Base-by-base conservation (phyloP, 176 grass and related monocot genomes). In the Puya raimondii region DNA sequence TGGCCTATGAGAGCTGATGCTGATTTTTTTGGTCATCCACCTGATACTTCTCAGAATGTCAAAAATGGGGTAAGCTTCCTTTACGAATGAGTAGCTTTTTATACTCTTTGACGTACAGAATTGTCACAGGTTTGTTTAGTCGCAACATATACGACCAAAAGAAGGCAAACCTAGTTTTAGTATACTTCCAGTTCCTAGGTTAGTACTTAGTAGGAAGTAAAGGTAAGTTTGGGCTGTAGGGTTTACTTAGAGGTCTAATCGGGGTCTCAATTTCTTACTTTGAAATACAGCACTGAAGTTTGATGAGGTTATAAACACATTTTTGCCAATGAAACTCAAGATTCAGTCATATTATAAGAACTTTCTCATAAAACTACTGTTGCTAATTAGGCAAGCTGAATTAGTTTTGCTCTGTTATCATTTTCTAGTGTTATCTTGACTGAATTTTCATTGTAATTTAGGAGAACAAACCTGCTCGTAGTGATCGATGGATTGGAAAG, bases 1-100 rank as follows among this genome's bases (percentile, higher is more conserved):
- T 97, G 93, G 93, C 93, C 93, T 71, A 97, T 97, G 89, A 79
- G 93, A 84, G 58, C 64, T 77, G 84, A 90, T 66, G 86, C 89
- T 25, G 93, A 97, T 87, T 97, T 97, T 81, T 97, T 97, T 79
- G 85, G 80, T 71, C 73, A 80, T 73, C 63, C 76, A 3, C 59
- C 78, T 48, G 64, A 70, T 69, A 53, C 10, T 53, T 0, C 16
- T 61, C 58, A 0, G 53, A 57, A 79, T 47, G 75, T 59, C 42
- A 27, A 63, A 18, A 78, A 83, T 80, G 81, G 72, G 72, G 89
- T 89, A 87, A 68, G 83, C 76, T 85, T 52, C 53, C 22, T 27
- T 23, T 58, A 74, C 49, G 33, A 42, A 71, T 57, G 7, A 53
- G 42, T 52, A 64, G 33, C 12, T 7, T 49, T 65, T 66, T 53